Conservation (phyloP, 345 rosid species). For the Rubroshorea leprosula region DNA sequence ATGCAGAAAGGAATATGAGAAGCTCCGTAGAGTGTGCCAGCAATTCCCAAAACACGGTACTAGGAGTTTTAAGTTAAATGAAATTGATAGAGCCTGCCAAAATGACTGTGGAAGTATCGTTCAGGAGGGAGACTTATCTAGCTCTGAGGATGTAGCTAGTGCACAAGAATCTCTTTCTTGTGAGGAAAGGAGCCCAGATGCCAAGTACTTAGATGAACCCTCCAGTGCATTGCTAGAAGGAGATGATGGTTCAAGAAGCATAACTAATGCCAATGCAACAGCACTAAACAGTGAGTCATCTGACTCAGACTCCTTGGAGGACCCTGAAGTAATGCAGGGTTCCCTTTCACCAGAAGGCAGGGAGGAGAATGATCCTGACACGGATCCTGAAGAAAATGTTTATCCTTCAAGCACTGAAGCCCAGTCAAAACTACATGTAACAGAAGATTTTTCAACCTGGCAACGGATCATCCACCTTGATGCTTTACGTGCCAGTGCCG, state of each 20-base stretch:
- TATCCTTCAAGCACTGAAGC: conserved; percentile 35
- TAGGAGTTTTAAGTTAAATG: conserved; percentile 36
- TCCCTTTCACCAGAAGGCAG: conserved; percentile 36
- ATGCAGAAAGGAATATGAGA: conserved; percentile 79
- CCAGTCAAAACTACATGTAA: conserved; percentile 20
- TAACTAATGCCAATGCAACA: conserved; percentile 46
- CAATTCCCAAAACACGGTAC: conserved; percentile 38
- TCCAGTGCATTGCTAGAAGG: conserved; percentile 51
- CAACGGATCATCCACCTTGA: conserved; percentile 91
- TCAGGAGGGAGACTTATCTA: conserved; percentile 45
- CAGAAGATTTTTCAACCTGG: conserved; percentile 79
- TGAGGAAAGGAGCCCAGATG: conserved; percentile 48
- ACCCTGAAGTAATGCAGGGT: conserved; percentile 44
- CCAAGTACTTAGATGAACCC: conserved; percentile 43
- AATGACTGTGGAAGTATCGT: conserved; percentile 30
- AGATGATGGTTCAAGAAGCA: conserved; percentile 37
- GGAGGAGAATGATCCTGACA: conserved; percentile 35
- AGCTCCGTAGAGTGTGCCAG: conserved; percentile 64
- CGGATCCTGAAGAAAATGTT: conserved; percentile 21
- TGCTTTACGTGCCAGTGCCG: conserved; percentile 86
- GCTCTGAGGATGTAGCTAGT: conserved; percentile 72
- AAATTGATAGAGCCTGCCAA: conserved; percentile 22
- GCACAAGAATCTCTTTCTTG: conserved; percentile 64
- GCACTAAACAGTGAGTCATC: conserved; percentile 60
- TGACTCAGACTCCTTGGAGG: conserved; percentile 78